Evolutionary conservation across 495 filamentous ascomycete genomes (phyloP).

Genomic region (Saxispiralis lemnorum): DNA sequence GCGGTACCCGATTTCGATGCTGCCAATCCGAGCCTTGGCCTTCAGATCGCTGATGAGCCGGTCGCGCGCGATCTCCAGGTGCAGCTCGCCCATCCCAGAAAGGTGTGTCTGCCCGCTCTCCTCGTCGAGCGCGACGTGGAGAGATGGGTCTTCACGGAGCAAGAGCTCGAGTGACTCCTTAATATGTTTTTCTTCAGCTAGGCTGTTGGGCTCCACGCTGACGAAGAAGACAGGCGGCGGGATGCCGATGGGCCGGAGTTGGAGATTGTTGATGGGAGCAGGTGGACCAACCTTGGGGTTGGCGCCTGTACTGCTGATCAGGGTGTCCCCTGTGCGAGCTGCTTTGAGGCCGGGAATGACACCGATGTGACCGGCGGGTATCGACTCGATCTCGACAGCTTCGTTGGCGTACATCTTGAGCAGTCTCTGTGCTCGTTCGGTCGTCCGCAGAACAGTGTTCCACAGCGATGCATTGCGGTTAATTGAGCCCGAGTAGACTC

Average conservation of each 20-base stretch:
- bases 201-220: slow-evolving; percentile 68
- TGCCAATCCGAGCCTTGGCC: slow-evolving; percentile 75
- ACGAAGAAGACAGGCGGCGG: slow-evolving; percentile 94
- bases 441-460: slow-evolving; percentile 73
- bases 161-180: slow-evolving; percentile 58
- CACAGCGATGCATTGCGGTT: slow-evolving; percentile 55
- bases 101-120: slow-evolving; percentile 87
- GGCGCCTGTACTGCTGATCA: slow-evolving; percentile 52
- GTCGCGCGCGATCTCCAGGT: slow-evolving; percentile 85
- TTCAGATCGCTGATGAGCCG: slow-evolving; percentile 77
- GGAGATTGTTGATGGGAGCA: slow-evolving; percentile 52
- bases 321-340: slow-evolving; percentile 80
- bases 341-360: slow-evolving; percentile 81
- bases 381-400: slow-evolving; percentile 62
- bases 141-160: slow-evolving; percentile 79
- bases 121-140: slow-evolving; percentile 69
- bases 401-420: slow-evolving; percentile 86
- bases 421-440: slow-evolving; percentile 64
- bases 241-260: slow-evolving; percentile 73
- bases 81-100: slow-evolving; percentile 94
- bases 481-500: slow-evolving; percentile 76
- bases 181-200: slow-evolving; percentile 59
- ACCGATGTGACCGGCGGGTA: slow-evolving; percentile 82
- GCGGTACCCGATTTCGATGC: slow-evolving; percentile 86
- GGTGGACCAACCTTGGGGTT: slow-evolving; percentile 44